Conservation (phyloP, 2,329 filamentous ascomycete species). For the Plectosphaerella cucumerina region DNA sequence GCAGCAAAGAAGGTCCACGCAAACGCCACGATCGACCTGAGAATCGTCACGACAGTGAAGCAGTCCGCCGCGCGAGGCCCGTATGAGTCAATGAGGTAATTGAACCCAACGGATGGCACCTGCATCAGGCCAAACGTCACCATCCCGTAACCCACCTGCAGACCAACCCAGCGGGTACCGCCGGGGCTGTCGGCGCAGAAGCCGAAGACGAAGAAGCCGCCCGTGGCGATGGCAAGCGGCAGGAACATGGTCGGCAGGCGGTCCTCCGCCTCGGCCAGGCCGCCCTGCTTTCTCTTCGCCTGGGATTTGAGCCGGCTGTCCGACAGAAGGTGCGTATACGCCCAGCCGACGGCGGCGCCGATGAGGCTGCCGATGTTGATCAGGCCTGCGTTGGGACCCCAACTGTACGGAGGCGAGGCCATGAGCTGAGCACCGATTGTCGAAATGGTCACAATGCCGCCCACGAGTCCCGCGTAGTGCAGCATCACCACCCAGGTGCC, state of each 20-base stretch:
- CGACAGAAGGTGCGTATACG: constrained; percentile 20
- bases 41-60: constrained; percentile 47
- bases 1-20: constrained; percentile 51
- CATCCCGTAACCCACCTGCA: constrained; percentile 30
- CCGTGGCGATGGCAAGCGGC: constrained; percentile 21
- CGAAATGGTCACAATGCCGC: constrained; percentile 27
- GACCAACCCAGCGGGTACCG: constrained; percentile 24
- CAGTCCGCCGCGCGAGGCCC: constrained; percentile 42
- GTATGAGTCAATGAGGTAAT: constrained; percentile 44
- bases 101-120: constrained; percentile 32
- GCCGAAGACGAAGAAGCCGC: constrained; percentile 29
- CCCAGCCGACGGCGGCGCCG: constrained; percentile 21
- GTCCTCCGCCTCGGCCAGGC: constrained; percentile 27
- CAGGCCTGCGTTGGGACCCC: constrained; percentile 26
- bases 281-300: constrained; percentile 17
- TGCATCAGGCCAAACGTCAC: constrained; percentile 31
- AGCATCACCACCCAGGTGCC: constrained; percentile 30
- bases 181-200: constrained; percentile 29
- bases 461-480: constrained; percentile 31
- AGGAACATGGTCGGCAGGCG: constrained; percentile 25
- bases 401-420: constrained; percentile 24
- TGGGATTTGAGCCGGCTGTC: constrained; percentile 17
- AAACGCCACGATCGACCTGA: constrained; percentile 45
- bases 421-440: constrained; percentile 27
- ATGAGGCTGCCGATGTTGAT: constrained; percentile 28